phyloP scores from a whole-genome alignment of 306 rosid species.

The Oxytropis ochrocephala region DNA sequence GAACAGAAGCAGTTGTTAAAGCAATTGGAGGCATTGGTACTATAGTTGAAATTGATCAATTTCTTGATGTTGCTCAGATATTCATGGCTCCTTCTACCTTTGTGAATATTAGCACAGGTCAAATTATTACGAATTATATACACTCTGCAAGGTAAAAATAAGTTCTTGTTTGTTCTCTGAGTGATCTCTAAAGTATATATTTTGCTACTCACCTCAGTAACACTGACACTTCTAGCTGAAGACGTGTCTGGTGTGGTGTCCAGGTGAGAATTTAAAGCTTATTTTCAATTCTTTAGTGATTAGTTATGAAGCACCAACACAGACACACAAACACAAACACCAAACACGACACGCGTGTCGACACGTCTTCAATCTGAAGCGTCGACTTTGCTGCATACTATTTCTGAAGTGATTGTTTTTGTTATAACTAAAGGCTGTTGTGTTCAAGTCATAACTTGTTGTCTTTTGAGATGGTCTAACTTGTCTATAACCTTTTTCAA shows the following conservation, averaged over 20 bases:
- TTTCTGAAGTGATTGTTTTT: too few relatives aligned
- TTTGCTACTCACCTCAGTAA: neutral
- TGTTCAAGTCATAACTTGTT: conserved; percentile 45
- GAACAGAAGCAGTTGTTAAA: conserved; percentile 60
- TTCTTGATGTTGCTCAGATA: conserved; percentile 47
- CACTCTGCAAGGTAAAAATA: conserved; percentile 52
- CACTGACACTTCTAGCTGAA: too few relatives aligned
- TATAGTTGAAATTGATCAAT: conserved; percentile 41
- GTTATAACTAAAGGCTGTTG: too few relatives aligned
- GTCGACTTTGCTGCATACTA: too few relatives aligned
- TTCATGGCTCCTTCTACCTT: conserved; percentile 72
- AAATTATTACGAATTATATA: conserved; percentile 37
- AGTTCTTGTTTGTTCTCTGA: neutral
- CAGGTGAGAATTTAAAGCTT: too few relatives aligned
- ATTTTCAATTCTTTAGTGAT: too few relatives aligned
- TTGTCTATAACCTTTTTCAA: conserved; percentile 13
- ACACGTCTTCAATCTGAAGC: too few relatives aligned
- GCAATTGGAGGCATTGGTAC: conserved; percentile 63
- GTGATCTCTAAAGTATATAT: too few relatives aligned
- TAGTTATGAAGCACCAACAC: too few relatives aligned
- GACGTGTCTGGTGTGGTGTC: too few relatives aligned
- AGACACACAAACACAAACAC: too few relatives aligned
- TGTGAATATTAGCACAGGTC: conserved; percentile 45
- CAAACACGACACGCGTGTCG: too few relatives aligned
- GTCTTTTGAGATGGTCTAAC: conserved; percentile 6